Percentiles rank a stretch among this genome's conserved stretches.
phyloP scores from a whole-genome alignment of 2,329 filamentous ascomycete species.

The Fusarium stilboides region DNA sequence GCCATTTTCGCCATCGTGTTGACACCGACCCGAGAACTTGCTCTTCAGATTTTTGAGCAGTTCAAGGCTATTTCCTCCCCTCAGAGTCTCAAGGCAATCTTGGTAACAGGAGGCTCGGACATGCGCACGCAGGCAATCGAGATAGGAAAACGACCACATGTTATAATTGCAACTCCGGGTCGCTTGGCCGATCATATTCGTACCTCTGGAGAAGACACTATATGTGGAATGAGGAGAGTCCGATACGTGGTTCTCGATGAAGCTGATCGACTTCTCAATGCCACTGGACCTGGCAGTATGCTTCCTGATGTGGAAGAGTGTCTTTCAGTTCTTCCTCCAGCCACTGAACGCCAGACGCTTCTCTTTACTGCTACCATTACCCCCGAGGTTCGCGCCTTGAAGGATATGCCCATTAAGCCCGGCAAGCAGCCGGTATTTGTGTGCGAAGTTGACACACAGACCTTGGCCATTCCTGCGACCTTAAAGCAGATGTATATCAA shows the following conservation, averaged over 20 bases:
- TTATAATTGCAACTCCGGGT: slow-evolving; percentile 95
- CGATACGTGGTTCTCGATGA: slow-evolving; percentile 94
- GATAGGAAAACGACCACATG: slow-evolving; percentile 84
- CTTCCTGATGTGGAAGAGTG: slow-evolving; percentile 94
- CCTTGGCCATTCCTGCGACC: slow-evolving; percentile 83
- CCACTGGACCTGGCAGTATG: slow-evolving; percentile 85
- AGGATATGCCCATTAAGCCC: slow-evolving; percentile 79
- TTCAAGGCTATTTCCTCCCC: slow-evolving; percentile 92
- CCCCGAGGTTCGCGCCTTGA: slow-evolving; percentile 88
- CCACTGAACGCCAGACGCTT: slow-evolving; percentile 87
- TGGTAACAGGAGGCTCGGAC: slow-evolving; percentile 94
- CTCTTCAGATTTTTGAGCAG: slow-evolving; percentile 96
- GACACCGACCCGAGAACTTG: slow-evolving; percentile 92
- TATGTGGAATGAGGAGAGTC: slow-evolving; percentile 83
- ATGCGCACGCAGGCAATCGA: slow-evolving; percentile 93
- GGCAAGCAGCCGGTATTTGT: slow-evolving; percentile 86
- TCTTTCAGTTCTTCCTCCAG: slow-evolving; percentile 83
- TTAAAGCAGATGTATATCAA: slow-evolving; percentile 89
- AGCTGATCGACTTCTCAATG: slow-evolving; percentile 88
- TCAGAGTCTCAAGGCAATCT: slow-evolving; percentile 86
- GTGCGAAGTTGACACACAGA: slow-evolving; percentile 86
- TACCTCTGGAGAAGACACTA: slow-evolving; percentile 91
- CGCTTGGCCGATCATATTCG: slow-evolving; percentile 94
- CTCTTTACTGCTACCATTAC: slow-evolving; percentile 98
- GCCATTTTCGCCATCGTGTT: slow-evolving; percentile 92